Evolutionary conservation across 805 yeast species (phyloP).

Genomic region (Isabelozyma rhagii): DNA sequence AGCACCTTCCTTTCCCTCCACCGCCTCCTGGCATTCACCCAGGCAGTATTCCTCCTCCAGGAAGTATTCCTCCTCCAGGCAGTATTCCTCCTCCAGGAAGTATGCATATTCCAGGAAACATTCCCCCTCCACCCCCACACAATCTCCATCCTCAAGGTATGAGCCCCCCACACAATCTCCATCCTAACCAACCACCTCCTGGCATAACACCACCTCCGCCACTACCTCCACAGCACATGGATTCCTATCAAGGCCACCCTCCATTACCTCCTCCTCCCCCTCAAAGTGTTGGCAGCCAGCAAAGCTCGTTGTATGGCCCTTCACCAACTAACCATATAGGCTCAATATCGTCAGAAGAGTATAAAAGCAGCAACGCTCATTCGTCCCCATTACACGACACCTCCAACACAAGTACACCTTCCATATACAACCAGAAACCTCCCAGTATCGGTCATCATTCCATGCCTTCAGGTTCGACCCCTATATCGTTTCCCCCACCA

Average conservation of each 20-base stretch:
- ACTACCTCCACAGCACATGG: background rate
- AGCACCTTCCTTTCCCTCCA: constrained; percentile 2
- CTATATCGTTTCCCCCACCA: background rate
- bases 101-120: background rate
- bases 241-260: background rate
- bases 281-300: background rate
- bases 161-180: background rate
- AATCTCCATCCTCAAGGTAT: background rate
- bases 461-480: background rate
- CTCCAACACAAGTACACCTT: constrained; percentile 1
- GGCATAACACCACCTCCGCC: background rate
- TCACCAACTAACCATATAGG: background rate
- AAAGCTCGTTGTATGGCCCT: background rate
- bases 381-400: background rate
- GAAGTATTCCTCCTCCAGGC: background rate
- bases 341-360: background rate
- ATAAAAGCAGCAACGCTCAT: background rate
- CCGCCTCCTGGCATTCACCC: background rate
- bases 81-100: background rate
- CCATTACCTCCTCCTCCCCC: background rate
- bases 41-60: background rate
- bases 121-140: background rate
- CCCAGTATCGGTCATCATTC: background rate
- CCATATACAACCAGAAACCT: constrained; percentile 1
- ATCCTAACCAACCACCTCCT: background rate